Conservation (phyloP, 2,329 filamentous ascomycete genomes). For the Pseudogymnoascus sp. region DNA sequence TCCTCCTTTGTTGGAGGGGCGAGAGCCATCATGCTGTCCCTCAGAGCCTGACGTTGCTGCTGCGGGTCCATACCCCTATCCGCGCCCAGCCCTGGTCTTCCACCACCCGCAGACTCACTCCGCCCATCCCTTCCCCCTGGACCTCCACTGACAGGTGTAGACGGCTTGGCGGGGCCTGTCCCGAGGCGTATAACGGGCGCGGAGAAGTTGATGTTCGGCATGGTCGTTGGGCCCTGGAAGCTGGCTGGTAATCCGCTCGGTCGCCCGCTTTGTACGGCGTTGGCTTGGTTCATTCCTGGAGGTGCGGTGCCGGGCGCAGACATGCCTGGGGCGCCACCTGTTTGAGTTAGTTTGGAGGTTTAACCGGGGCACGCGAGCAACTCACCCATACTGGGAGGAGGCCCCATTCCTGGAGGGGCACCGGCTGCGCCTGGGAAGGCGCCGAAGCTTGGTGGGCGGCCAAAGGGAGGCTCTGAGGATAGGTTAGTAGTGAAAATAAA, state of each 20-base stretch:
- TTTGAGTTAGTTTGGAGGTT: conserved; percentile 15
- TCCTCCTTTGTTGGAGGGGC: conserved; percentile 83
- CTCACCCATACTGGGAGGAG: conserved; percentile 77
- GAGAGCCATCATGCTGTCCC: conserved; percentile 62
- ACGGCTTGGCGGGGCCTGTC: conserved; percentile 61
- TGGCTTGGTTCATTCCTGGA: conserved; percentile 69
- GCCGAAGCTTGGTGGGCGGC: conserved; percentile 64
- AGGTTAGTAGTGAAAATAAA: neutral
- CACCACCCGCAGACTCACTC: conserved; percentile 30
- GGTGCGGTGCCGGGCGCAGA: conserved; percentile 72
- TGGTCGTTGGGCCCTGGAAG: conserved; percentile 83
- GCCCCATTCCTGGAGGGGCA: conserved; percentile 59
- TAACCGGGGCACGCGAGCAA: conserved; percentile 14
- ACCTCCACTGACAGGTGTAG: conserved; percentile 29
- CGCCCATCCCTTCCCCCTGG: conserved; percentile 39
- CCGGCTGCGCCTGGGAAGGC: conserved; percentile 54
- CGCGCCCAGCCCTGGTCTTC: conserved; percentile 30
- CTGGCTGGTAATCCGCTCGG: conserved; percentile 71
- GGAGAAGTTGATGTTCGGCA: conserved; percentile 97
- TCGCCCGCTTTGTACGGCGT: conserved; percentile 66
- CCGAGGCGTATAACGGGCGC: conserved; percentile 92
- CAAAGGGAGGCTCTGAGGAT: conserved; percentile 43
- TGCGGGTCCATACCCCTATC: conserved; percentile 56
- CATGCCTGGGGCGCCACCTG: conserved; percentile 73
- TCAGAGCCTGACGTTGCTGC: conserved; percentile 55